Evolutionary conservation across 257 asterid species (phyloP), one percentile per base, ranked within the genome.

Genomic region (Nicotiana undulata): DNA sequence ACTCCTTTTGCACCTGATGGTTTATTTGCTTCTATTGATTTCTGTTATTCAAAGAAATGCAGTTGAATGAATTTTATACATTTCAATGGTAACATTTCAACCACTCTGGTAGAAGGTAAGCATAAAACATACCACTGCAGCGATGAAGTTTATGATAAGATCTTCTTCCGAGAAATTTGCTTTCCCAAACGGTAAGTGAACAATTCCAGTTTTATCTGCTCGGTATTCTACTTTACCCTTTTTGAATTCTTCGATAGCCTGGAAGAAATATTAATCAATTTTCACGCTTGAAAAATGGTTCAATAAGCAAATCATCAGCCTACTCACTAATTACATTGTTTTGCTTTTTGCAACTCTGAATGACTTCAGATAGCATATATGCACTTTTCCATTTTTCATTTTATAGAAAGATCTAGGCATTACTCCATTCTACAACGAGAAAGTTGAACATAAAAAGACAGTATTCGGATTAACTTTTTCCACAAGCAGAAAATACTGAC

Each of bases 191-290:
- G 99, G 99, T 76, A 95, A 55, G 92, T 95, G 98, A 63, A 95
- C 99, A 29, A 95, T 95, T 88, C 99, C 99, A 29, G 99, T 93
- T 91, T 95, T 95, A 88, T 95, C 99, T 67, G 99, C 99, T 85
- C 99, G 91, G 81, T 81, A 93, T 85, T 95, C 99, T 22, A 95
- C 98, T 86, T 95, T 95, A 46, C 99, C 99, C 90, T 93, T 90
- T 96, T 95, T 95, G 87, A 95, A 95, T 80, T 95, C 99, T 81
- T 81, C 95, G 16, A 95, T 94, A 24, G 99, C 97, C 99, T 95
- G 90, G 86, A 86, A 60, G 20, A 56, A 31, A 32, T 66, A 81
- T 72, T 63, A 26, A 17, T 0, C n/a, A 82, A 4, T 24, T 79
- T 53, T 24, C 78, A 72, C 13, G 24, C 59, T 44, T 24, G 40